These are phyloP conservation scores for Phytophthora syringae DNA, from an alignment of 352 stramenopile genomes.

Conservation along the genomic window DNA sequence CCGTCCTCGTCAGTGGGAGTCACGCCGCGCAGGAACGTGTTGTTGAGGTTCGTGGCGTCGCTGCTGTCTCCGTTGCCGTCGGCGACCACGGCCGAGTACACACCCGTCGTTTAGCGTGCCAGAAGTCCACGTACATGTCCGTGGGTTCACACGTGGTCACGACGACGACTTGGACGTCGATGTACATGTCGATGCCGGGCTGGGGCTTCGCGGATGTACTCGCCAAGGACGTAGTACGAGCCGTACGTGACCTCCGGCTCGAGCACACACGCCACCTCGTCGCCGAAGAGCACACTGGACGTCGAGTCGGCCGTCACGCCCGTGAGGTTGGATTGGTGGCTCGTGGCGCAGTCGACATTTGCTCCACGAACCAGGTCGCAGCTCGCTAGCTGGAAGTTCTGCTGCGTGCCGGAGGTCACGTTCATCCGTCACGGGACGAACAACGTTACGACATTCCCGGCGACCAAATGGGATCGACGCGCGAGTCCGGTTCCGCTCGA, in stretches of 20 bases:
- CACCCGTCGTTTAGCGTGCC: slow-evolving; percentile 36
- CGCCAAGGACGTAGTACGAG: slow-evolving; percentile 32
- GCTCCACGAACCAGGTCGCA: slow-evolving; percentile 77
- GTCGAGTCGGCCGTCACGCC: slow-evolving; percentile 8
- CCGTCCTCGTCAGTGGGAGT: slow-evolving; percentile 30
- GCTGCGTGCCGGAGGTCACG: slow-evolving; percentile 61
- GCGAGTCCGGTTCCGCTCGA: slow-evolving; percentile 78
- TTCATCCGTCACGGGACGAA: slow-evolving; percentile 80
- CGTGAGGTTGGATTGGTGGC: slow-evolving; percentile 19
- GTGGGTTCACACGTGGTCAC: slow-evolving; percentile 25
- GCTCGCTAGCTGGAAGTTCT: slow-evolving; percentile 51
- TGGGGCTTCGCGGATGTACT: slow-evolving; percentile 32
- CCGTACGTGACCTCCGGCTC: slow-evolving; percentile 35
- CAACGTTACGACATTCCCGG: slow-evolving; percentile 80
- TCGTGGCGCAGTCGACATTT: slow-evolving; percentile 66
- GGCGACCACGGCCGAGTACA: slow-evolving; percentile 35
- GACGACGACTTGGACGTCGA: slow-evolving; percentile 33
- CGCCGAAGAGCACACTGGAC: slow-evolving; percentile 18
- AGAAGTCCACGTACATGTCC: slow-evolving; percentile 33
- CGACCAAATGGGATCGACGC: slow-evolving; percentile 73
- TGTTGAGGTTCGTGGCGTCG: slow-evolving; percentile 23
- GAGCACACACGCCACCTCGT: slow-evolving; percentile 5
- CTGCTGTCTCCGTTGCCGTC: slow-evolving; percentile 25
- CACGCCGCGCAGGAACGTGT: slow-evolving; percentile 29
- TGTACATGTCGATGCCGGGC: slow-evolving; percentile 25